Conservation (phyloP, 148 eudicot species). For the Silene conica region DNA sequence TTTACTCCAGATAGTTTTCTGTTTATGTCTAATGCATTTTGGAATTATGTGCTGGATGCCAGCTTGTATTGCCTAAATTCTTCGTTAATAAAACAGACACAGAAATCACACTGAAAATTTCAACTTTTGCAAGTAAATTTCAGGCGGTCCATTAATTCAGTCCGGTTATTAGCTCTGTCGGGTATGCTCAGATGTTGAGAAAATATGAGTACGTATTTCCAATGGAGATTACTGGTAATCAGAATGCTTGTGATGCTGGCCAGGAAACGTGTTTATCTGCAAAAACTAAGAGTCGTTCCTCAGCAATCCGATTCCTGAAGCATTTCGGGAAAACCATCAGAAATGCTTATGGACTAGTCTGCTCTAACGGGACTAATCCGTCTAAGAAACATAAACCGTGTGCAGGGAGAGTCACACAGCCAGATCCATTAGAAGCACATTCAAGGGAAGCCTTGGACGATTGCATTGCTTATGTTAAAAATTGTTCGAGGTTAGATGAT, state of each 20-base stretch:
- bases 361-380: slow-evolving; percentile 15
- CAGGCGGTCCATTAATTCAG: too few relatives aligned
- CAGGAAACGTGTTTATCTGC: not conserved
- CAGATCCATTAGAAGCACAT: slow-evolving; percentile 36
- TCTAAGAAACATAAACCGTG: slow-evolving; percentile 17
- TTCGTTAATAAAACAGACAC: too few relatives aligned
- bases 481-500: slow-evolving; percentile 27
- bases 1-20: too few relatives aligned
- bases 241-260: not conserved
- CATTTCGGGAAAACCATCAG: slow-evolving; percentile 1
- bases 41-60: not conserved
- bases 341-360: slow-evolving; percentile 23
- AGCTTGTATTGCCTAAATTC: not conserved
- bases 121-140: too few relatives aligned
- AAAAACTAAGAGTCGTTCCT: not conserved
- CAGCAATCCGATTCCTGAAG: slow-evolving; percentile 3
- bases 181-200: slow-evolving; percentile 6
- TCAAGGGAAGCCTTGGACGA: slow-evolving; percentile 51
- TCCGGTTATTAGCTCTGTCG: not conserved
- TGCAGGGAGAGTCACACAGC: slow-evolving; percentile 15
- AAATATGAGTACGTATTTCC: not conserved
- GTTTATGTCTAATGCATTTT: too few relatives aligned
- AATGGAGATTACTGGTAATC: not conserved
- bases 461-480: slow-evolving; percentile 48
- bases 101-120: too few relatives aligned